Evolutionary conservation across 768 basidiomycete species (phyloP), one percentile per base, ranked within the genome.

Genomic region (Serendipita indica): DNA sequence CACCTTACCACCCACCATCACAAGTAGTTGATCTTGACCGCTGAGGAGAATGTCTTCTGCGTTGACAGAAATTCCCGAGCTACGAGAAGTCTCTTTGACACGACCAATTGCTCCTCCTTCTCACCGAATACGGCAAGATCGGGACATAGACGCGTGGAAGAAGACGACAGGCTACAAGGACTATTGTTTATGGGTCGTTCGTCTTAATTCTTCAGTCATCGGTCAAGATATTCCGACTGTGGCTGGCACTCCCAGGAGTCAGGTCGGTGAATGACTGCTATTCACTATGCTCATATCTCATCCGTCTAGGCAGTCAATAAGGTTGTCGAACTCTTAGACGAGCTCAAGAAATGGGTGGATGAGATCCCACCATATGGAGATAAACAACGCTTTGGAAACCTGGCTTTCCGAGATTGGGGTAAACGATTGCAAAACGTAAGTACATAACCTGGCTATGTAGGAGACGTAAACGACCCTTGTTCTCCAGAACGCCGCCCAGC

Each of bases 311-410:
- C 27, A 52, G 45, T 18, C 10, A 33, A 14, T 13, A 69, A 77
- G 12, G 63, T 91, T 0, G 65, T 71, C n/a, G 54, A 64, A 3
- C 70, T 93, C 61, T 71, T 99, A 16, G 78, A 84, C 60, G 73
- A 74, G 10, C 70, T 96, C 39, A 79, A 82, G 62, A 62, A 62
- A 1, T 90, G 89, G 89, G 81, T 92, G 25, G 80, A 86, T 34
- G 81, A 84, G 27, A 85, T 92, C 6, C 92, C 92, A 1, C 81
- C 84, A 0, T 75, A 79, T 3, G 67, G 77, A 35, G 79, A 83
- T 5, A 79, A 85, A 3, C 93, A 96, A 64, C 77, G 91, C 7
- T 99, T 86, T 67, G 94, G 94, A 1, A 96, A 97, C 69, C 78
- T 92, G 16, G 84, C 89, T 0, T 98, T 97, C 65, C 75, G 92